phyloP scores from a whole-genome alignment of 306 rosid species.

The Malus sieversii region DNA sequence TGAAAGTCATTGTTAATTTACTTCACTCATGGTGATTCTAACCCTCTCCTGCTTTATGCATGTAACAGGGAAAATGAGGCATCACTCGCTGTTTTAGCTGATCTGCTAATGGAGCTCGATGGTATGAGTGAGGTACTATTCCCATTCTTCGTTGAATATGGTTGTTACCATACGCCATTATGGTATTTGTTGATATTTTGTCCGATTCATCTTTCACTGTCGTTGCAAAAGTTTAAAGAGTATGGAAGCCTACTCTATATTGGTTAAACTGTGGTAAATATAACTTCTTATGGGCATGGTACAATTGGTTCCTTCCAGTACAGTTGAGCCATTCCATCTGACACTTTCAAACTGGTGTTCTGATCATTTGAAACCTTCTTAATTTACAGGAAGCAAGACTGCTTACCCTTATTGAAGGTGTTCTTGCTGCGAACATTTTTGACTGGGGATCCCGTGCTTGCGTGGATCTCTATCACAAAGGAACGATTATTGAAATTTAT shows the following conservation, averaged over 20 bases:
- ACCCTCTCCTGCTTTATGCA: neutral
- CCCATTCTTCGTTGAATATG: neutral
- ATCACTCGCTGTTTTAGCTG: conserved; percentile 96
- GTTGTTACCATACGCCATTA: neutral
- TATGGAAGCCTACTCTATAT: neutral
- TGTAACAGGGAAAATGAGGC: conserved; percentile 90
- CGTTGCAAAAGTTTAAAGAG: neutral
- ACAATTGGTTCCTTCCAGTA: neutral
- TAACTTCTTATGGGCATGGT: neutral
- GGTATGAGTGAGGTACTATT: conserved; percentile 76
- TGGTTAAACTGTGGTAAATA: neutral
- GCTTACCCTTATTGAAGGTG: conserved; percentile 88
- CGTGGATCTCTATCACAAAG: conserved; percentile 93
- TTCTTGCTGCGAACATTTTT: conserved; percentile 95
- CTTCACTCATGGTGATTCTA: neutral
- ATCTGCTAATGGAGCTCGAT: conserved; percentile 83
- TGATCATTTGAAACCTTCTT: conserved; percentile 10
- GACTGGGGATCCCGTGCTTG: conserved; percentile 99
- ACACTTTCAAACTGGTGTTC: conserved; percentile 9
- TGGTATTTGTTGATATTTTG: neutral
- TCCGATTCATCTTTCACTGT: neutral
- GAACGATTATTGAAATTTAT: conserved; percentile 96
- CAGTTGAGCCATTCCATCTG: neutral
- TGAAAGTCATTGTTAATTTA: neutral
- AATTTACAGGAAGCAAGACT: conserved; percentile 75